Percentiles rank a stretch among this genome's conserved stretches.
phyloP scores from a whole-genome alignment of 2,329 filamentous ascomycete species.

The Botryosphaeria dothidea region DNA sequence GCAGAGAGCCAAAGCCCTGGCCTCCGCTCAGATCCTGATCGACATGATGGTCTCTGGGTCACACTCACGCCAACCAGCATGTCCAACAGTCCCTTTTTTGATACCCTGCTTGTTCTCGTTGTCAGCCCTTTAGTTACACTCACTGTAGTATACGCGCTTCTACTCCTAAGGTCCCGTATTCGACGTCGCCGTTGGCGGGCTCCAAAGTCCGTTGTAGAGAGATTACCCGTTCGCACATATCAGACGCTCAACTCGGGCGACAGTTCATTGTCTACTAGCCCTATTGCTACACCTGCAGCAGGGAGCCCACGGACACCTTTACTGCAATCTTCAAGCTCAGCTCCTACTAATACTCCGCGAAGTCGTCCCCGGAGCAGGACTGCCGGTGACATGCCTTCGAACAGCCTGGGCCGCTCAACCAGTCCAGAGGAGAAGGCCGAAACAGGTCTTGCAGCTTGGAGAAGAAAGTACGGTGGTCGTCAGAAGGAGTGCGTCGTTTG shows the following conservation, averaged over 20 bases:
- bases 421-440: conserved; percentile 55
- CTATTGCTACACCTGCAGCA: conserved; percentile 63
- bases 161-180: conserved; percentile 85
- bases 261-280: conserved; percentile 55
- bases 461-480: conserved; percentile 62
- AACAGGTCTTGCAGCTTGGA: conserved; percentile 52
- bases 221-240: conserved; percentile 92
- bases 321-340: conserved; percentile 53
- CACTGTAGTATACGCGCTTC: conserved; percentile 86
- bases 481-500: conserved; percentile 94
- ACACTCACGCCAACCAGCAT: conserved; percentile 87
- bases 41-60: conserved; percentile 87
- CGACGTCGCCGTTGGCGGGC: conserved; percentile 89
- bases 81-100: conserved; percentile 90
- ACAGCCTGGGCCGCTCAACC: conserved; percentile 24
- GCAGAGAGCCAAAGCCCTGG: background rate
- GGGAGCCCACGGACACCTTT: conserved; percentile 79
- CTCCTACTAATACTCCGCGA: conserved; percentile 35
- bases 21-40: conserved; percentile 29
- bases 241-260: conserved; percentile 74
- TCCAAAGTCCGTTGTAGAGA: conserved; percentile 94
- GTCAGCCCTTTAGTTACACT: conserved; percentile 90
- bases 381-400: conserved; percentile 58
- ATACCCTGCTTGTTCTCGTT: conserved; percentile 94
- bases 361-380: conserved; percentile 66